These are phyloP conservation scores for Tuber microsphaerosporum DNA, from an alignment of 495 filamentous ascomycete genomes.

Conservation along the genomic window DNA sequence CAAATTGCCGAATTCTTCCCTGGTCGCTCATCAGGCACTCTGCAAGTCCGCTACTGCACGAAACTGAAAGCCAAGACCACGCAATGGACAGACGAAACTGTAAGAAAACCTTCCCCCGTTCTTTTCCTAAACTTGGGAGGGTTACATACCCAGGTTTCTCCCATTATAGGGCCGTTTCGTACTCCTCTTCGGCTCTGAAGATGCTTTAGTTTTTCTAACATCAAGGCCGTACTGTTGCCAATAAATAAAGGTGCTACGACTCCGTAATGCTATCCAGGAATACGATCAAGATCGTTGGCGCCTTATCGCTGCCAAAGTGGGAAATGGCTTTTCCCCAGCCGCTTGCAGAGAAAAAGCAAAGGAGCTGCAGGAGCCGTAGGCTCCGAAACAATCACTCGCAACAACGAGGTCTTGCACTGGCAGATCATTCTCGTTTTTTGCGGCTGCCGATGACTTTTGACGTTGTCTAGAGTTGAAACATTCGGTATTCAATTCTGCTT, in stretches of 20 bases:
- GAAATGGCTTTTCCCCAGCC: conserved; percentile 71
- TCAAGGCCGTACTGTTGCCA: conserved; percentile 14
- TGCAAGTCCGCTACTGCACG: conserved; percentile 90
- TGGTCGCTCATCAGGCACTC: conserved; percentile 73
- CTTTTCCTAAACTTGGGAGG: conserved; percentile 13
- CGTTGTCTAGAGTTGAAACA: background rate
- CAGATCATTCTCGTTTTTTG: conserved; percentile 1
- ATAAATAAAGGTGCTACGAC: conserved; percentile 59
- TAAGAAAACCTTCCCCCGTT: conserved; percentile 47
- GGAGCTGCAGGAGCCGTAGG: conserved; percentile 47
- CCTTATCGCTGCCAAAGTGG: conserved; percentile 77
- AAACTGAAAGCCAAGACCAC: conserved; percentile 87
- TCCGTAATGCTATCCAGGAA: conserved; percentile 71
- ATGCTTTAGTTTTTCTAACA: conserved; percentile 26
- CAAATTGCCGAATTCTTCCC: conserved; percentile 94
- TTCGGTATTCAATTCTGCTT: conserved; percentile 10
- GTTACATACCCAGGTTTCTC: conserved; percentile 13
- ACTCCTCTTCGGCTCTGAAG: conserved; percentile 4
- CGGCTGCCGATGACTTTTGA: background rate
- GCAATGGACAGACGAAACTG: conserved; percentile 87
- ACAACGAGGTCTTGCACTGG: conserved; percentile 1
- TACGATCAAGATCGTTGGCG: conserved; percentile 89
- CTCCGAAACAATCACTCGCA: conserved; percentile 25
- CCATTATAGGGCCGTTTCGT: conserved; percentile 8
- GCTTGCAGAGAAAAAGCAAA: conserved; percentile 75